phyloP scores from a whole-genome alignment of 306 rosid genomes.

The Mimosa bimucronata region DNA sequence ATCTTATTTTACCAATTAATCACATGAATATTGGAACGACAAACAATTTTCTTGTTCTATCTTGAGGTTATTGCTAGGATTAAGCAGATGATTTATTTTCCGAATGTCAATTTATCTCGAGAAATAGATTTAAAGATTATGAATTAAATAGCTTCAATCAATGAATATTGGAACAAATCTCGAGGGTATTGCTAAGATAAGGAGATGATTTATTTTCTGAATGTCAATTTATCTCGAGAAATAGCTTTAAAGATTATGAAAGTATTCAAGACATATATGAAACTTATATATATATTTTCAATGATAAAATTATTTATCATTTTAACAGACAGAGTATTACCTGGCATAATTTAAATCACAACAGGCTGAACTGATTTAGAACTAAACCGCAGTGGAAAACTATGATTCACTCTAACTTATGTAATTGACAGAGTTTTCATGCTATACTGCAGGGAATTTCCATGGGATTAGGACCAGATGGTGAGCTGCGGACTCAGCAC shows the following conservation, averaged over 20 bases:
- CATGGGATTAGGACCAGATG: constrained; percentile 92
- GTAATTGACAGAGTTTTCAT: constrained; percentile 31
- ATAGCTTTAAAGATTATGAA: no score
- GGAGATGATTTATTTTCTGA: no score
- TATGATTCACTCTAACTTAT: background rate
- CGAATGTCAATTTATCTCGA: background rate
- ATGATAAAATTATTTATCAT: background rate
- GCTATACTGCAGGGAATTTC: constrained; percentile 72
- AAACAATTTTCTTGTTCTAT: background rate
- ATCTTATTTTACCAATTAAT: background rate
- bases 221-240: no score
- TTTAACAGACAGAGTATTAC: background rate
- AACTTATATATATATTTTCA: background rate
- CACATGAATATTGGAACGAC: background rate
- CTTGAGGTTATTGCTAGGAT: background rate
- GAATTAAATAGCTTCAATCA: no score
- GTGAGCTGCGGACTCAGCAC: constrained; percentile 78
- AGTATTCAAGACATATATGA: background rate
- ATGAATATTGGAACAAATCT: no score
- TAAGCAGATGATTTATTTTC: background rate
- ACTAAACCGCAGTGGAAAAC: background rate
- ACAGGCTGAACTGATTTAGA: background rate
- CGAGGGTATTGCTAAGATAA: no score
- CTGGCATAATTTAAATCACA: background rate
- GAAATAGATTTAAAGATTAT: background rate